These are phyloP conservation scores for Mucor racemosus DNA, from an alignment of 371 early-diverging fungal genomes.

Conservation along the genomic window DNA sequence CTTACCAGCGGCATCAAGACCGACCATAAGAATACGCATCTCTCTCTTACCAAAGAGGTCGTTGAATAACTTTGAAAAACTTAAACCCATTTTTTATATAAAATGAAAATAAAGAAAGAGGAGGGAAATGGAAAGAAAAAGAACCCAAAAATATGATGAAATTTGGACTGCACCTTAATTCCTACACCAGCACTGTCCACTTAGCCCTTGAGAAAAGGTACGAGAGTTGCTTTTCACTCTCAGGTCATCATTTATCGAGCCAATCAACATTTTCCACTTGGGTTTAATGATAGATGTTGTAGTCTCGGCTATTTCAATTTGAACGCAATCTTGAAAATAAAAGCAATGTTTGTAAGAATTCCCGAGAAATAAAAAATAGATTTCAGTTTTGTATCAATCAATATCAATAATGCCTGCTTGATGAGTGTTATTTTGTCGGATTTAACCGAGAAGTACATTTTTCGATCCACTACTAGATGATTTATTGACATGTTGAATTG, in stretches of 20 bases:
- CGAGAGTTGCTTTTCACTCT: neutral
- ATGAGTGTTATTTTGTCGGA: too few species aligned
- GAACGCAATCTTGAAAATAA: neutral
- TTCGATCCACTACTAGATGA: too few species aligned
- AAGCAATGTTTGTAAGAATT: too few species aligned
- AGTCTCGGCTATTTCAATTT: neutral
- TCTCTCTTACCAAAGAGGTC: slow-evolving; percentile 83
- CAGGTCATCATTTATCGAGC: slow-evolving; percentile 3
- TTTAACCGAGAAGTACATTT: too few species aligned
- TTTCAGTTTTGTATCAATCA: too few species aligned
- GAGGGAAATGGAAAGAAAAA: slow-evolving; percentile 22
- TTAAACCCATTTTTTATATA: slow-evolving; percentile 47
- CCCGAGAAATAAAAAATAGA: too few species aligned
- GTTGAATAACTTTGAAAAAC: slow-evolving; percentile 50
- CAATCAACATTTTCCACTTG: slow-evolving; percentile 8
- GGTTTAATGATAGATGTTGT: neutral
- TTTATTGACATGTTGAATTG: too few species aligned
- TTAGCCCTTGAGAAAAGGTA: slow-evolving; percentile 12
- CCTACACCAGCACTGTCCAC: neutral
- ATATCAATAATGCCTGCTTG: too few species aligned
- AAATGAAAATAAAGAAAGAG: slow-evolving; percentile 13
- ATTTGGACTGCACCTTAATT: slow-evolving; percentile 4
- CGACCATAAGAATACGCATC: slow-evolving; percentile 97
- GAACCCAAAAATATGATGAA: slow-evolving; percentile 6
- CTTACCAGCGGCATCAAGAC: slow-evolving; percentile 98